Evolutionary conservation across 768 basidiomycete genomes (phyloP).

Genomic region (Amanita inopinata): DNA sequence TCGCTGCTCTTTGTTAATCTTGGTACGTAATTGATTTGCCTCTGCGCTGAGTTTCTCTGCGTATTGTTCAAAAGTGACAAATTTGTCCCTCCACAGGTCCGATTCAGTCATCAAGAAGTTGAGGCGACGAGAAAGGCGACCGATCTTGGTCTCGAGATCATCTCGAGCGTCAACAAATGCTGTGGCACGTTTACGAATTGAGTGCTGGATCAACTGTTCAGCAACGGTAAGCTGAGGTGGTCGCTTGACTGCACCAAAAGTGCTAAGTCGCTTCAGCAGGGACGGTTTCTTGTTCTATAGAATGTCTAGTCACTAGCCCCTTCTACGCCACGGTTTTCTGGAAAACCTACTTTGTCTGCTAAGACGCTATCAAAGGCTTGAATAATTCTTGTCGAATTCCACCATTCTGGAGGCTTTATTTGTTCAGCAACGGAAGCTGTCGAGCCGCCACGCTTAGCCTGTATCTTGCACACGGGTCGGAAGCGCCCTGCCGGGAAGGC

Average conservation of each 20-base stretch:
- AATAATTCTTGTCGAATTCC: constrained; percentile 86
- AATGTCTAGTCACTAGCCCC: neutral
- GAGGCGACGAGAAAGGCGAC: constrained; percentile 71
- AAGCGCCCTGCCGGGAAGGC: constrained; percentile 91
- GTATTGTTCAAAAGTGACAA: constrained; percentile 89
- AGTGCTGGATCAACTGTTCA: constrained; percentile 78
- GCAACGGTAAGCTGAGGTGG: constrained; percentile 67
- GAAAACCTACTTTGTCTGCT: constrained; percentile 57
- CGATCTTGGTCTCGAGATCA: constrained; percentile 90
- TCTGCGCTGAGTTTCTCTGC: constrained; percentile 85
- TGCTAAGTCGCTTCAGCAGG: constrained; percentile 74
- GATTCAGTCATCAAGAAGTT: constrained; percentile 91
- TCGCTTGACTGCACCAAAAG: constrained; percentile 60
- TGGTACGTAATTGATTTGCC: constrained; percentile 73
- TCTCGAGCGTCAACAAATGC: constrained; percentile 92
- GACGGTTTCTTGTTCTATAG: constrained; percentile 80
- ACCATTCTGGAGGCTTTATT: constrained; percentile 88
- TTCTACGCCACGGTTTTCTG: neutral
- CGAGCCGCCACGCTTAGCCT: constrained; percentile 72
- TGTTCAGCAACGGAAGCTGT: constrained; percentile 80
- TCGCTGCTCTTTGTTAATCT: constrained; percentile 86
- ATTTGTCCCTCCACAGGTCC: constrained; percentile 88
- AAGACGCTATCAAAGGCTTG: constrained; percentile 85
- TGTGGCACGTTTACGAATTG: constrained; percentile 88
- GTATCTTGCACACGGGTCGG: constrained; percentile 84